Percentiles rank a stretch among this genome's conserved stretches.
Evolutionary conservation across 176 grass and related monocot species (phyloP).

Genomic region (Avena atlantica): DNA sequence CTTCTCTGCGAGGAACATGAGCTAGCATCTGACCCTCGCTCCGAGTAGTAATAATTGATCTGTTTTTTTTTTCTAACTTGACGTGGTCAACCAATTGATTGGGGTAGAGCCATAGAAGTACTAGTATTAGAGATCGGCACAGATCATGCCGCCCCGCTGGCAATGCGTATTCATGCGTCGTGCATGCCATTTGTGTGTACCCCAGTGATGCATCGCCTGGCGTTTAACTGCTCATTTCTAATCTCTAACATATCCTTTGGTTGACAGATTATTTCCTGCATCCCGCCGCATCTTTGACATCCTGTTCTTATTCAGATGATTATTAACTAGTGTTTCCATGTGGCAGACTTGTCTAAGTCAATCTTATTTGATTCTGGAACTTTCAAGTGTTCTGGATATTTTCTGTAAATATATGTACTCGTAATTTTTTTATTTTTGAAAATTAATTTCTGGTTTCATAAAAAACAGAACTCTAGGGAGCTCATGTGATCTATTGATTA

Average conservation of each 20-base stretch:
- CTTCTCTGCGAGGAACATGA: neutral
- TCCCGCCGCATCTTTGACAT: neutral
- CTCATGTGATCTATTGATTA: too few relatives aligned
- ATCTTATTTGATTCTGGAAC: too few relatives aligned
- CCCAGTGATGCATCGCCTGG: neutral
- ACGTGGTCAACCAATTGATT: neutral
- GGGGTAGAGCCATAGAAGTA: too few relatives aligned
- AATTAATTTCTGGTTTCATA: too few relatives aligned
- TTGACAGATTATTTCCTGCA: neutral
- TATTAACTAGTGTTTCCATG: too few relatives aligned
- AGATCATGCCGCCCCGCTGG: conserved; percentile 4
- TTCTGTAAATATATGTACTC: too few relatives aligned
- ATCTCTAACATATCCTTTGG: neutral
- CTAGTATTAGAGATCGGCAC: neutral
- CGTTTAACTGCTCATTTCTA: neutral
- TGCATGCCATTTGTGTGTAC: neutral
- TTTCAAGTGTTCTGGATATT: too few relatives aligned
- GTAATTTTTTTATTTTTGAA: too few relatives aligned
- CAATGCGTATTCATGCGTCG: neutral
- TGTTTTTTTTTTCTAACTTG: neutral
- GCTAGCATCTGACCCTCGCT: neutral
- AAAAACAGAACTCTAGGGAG: too few relatives aligned
- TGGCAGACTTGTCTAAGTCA: too few relatives aligned
- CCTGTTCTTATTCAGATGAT: neutral
- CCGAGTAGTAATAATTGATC: neutral